These are phyloP conservation scores for Cnidoscolus chayamansa DNA, from an alignment of 441 rosid genomes.

Conservation along the genomic window DNA sequence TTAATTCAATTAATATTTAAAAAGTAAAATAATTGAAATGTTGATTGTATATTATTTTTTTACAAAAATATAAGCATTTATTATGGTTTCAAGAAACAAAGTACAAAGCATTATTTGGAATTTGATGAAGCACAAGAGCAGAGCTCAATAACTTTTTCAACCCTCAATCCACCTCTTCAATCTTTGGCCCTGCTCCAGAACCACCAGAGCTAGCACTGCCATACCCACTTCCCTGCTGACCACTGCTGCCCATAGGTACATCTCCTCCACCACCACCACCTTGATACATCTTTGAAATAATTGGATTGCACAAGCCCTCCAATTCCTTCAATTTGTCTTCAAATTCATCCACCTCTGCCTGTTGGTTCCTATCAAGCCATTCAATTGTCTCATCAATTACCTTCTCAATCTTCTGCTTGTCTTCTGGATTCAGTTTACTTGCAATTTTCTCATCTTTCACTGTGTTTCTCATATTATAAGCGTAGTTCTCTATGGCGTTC, in stretches of 20 bases:
- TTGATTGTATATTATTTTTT: neutral
- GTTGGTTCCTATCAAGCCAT: slow-evolving; percentile 50
- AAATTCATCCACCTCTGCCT: slow-evolving; percentile 47
- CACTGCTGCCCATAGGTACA: slow-evolving; percentile 29
- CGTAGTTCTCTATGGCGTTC: slow-evolving; percentile 46
- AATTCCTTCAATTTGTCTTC: slow-evolving; percentile 48
- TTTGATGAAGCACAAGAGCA: neutral
- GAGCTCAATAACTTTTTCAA: neutral
- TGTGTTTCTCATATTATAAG: slow-evolving; percentile 48
- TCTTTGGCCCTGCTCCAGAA: slow-evolving; percentile 51
- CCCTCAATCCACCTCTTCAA: slow-evolving; percentile 54
- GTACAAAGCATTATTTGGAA: neutral
- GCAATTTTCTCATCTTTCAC: slow-evolving; percentile 41
- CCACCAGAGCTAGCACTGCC: slow-evolving; percentile 25
- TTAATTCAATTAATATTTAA: too few relatives aligned
- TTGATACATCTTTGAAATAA: slow-evolving; percentile 45
- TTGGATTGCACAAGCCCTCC: slow-evolving; percentile 41
- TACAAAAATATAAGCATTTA: neutral
- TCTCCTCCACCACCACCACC: slow-evolving; percentile 35
- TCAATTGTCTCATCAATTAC: slow-evolving; percentile 39
- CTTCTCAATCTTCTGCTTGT: slow-evolving; percentile 47
- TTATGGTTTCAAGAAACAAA: too few relatives aligned
- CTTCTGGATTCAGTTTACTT: slow-evolving; percentile 31
- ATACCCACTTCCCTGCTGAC: slow-evolving; percentile 26
- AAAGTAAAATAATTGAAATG: too few relatives aligned